Evolutionary conservation across 345 rosid species (phyloP).

Genomic region (Gossypium herbaceum): DNA sequence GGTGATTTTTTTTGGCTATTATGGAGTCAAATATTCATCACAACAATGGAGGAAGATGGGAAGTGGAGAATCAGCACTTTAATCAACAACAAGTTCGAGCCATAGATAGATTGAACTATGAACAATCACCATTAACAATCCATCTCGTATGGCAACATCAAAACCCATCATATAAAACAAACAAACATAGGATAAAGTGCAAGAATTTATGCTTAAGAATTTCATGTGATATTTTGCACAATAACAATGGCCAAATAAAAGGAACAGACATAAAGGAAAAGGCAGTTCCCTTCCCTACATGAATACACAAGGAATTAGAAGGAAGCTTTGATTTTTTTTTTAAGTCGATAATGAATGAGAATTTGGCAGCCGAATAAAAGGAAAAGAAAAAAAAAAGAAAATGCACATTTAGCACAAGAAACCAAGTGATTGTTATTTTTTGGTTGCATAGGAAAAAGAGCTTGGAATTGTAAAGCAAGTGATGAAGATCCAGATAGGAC

Average conservation of each 20-base stretch:
- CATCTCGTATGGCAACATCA: conserved; percentile 16
- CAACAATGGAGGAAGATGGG: conserved; percentile 14
- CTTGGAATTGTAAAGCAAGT: conserved; percentile 44
- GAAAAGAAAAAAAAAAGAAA: too few relatives aligned
- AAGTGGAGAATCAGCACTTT: conserved; percentile 25
- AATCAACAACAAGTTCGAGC: conserved; percentile 18
- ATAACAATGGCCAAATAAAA: conserved; percentile 20
- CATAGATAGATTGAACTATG: conserved; percentile 19
- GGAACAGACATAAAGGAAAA: conserved; percentile 24
- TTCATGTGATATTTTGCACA: conserved; percentile 35
- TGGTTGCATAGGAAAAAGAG: conserved; percentile 23
- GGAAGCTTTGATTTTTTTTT: not conserved
- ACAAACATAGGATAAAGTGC: conserved; percentile 25
- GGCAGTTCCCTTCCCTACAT: conserved; percentile 1
- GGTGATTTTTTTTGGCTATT: conserved; percentile 2
- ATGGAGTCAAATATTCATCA: too few relatives aligned
- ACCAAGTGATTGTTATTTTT: too few relatives aligned
- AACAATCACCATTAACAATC: conserved; percentile 19
- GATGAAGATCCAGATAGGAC: conserved; percentile 17
- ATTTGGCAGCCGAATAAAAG: conserved; percentile 22
- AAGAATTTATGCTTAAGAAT: conserved; percentile 45
- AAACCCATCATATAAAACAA: conserved; percentile 12
- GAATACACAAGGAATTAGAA: conserved; percentile 21
- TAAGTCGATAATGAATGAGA: conserved; percentile 32
- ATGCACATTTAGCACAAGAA: too few relatives aligned